Evolutionary conservation across 140 eudicot genomes (phyloP), one percentile per base, ranked within the genome.

Genomic region (Anethum foeniculum): DNA sequence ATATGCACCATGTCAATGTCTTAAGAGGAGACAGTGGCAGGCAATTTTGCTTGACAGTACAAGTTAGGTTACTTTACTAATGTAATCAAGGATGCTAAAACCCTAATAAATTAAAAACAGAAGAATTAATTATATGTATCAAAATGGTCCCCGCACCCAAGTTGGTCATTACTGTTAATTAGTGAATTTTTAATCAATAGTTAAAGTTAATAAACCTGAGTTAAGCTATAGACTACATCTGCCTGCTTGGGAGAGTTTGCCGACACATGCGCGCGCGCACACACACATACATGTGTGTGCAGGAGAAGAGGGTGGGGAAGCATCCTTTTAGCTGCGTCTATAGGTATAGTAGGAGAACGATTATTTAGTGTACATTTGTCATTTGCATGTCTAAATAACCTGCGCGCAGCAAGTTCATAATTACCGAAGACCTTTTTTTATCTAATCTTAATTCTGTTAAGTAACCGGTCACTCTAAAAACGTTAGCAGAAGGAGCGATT

Each of bases 91-190:
- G 76, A 75, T 71, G 84, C 64, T 68, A 73, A 78, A 79, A 75
- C 79, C 79, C 72, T 25, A 74, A 86, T 67, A 86, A 80, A 80
- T 48, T 80, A 77, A 82, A 81, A 71, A 81, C 80, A 74, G n/a
- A 82, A 81, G n/a, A 28, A 7, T 30, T 28, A 18, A 15, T 2
- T 38, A 10, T 71, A 18, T 71, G 80, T 80, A 58, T 78, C 85
- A 85, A 83, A 34, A 15, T 88, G 96, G 92, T 86, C 96, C 91
- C 90, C 88, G n/a, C 74, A 4, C 11, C 43, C 76, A 81, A 51
- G 88, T 84, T 79, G 88, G 81, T 82, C 79, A 79, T 47, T 82
- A 47, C 71, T 77, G 48, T 72, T 72, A 6, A 4, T 67, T 21
- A 28, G 36, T 64, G 52, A 47, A 30, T 0, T 28, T 30, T 12